Base-by-base conservation (phyloP, 306 rosid species). In the Lathyrus sativus region DNA sequence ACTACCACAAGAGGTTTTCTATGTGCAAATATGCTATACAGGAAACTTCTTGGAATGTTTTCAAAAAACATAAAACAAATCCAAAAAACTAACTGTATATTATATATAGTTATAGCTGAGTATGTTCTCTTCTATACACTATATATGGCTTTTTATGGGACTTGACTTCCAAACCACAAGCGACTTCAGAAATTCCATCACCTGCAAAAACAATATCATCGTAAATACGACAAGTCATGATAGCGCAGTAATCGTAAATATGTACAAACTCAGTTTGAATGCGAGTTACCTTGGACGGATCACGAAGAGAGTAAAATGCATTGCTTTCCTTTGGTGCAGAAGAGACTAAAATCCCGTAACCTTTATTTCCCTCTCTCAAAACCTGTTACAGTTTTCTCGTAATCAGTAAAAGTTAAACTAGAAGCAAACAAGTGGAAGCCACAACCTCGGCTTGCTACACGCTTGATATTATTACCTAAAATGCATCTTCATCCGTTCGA, bases 401-500 rank as follows among this genome's bases (percentile, higher is more conserved):
- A 8, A 11, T 66, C 64, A 57, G 67, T n/a, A 50, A 22, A 22
- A 4, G 39, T 62, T 45, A 39, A n/a, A 48, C 11, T 51, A 51
- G 11, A 62, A 46, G 57, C 12, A 38, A 28, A 9, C 55, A 62
- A 17, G n/a, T 51, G 60, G 7, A 53, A 17, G 54, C 29, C 24
- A 41, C 38, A 28, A 71, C 10, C 46, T 46, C 39, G n/a, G n/a
- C 17, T 53, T 19, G 58, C 5, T 49, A 58, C 14, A 29, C 29
- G 22, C 13, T 61, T 35, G 43, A 62, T n/a, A n/a, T n/a, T 31
- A 14, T 76, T 62, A 92, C 98, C 90, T 91, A 84, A 58, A 95
- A 95, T 43, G 97, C 97, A 55, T 95, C 99, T 85, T 95, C 99
- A 33, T 95, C 99, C 0, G 99, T 88, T 9, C 88, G 90, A 70